Evolutionary conservation across 2,329 filamentous ascomycete species (phyloP), one percentile per base, ranked within the genome.

Genomic region (Pseudopithomyces maydicus): DNA sequence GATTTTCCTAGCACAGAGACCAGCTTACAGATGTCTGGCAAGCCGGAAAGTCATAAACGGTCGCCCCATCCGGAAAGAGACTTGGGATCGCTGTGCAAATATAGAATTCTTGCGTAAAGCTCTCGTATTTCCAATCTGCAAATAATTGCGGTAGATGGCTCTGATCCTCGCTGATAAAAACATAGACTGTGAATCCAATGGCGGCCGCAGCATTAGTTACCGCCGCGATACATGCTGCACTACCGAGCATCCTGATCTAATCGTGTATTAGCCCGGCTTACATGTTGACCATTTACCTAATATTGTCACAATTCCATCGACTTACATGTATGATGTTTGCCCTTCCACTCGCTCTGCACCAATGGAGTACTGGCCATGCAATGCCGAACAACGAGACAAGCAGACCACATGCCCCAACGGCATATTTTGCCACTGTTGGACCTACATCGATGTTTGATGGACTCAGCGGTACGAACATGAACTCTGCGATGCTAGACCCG

Each of bases 31-130:
- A 54, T 20, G 35, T 32, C 7, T 52, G 49, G 26, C 57, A 62
- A 10, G 52, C 57, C 6, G 54, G 44, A 22, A 65, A 63, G 3
- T 58, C 56, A 38, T 57, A 65, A 6, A 55, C n/a, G 2, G 49
- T 22, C 1, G 57, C 41, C 7, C 47, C 43, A 32, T 61, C 23
- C 1, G 15, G 10, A 12, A 61, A 47, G 5, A 55, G 1, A 46
- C 48, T 56, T 6, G 62, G 62, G 32, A 65, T 45, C 8, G 56
- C 60, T 3, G 55, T 39, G 26, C 62, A 65, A 7, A 63, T 6
- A 17, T 59, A 65, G 29, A 41, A 63, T 29, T 65, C 62, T 10
- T 54, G 35, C 11, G 57, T 63, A 39, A 63, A 62, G 1, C 15
- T 32, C 8, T 26, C 14, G 11, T 57, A 22, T 7, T 19, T 11